Evolutionary conservation across 306 rosid genomes (phyloP), one percentile per base, ranked within the genome.

Genomic region (Quercus engelmannii): DNA sequence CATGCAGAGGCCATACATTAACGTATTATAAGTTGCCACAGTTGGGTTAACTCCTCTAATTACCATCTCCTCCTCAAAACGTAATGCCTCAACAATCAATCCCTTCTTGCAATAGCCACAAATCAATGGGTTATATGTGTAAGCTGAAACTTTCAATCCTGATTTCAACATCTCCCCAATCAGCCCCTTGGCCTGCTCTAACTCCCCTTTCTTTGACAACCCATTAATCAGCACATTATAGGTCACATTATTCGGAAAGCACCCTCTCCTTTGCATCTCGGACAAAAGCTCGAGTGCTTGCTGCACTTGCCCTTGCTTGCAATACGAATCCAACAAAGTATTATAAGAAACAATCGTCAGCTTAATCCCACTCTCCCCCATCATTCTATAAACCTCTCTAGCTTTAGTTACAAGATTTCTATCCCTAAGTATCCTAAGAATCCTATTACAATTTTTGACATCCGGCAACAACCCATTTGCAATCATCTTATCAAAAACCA

Each of bases 221-320:
- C 97, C 93, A 81, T 87, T 87, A 23, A 93, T 88, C 86, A 93
- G 79, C 61, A 87, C 81, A 78, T 93, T 93, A 67, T 88, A 93
- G 0, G 90, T 91, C 5, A 90, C 86, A 15, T 90, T 88, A 20
- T 76, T 85, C 0, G 92, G 92, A n/a, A 4, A 57, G 77, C 90
- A 91, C 51, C 91, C 90, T 3, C 72, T 41, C 33, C 18, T 80
- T 46, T 85, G 88, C 98, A 93, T 93, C 82, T 75, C 87, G 5
- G 26, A 33, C 41, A 90, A 70, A 54, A 93, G 86, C 63, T 81
- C 84, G 18, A 85, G n/a, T 1, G 94, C 97, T 35, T 76, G 86
- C 28, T 82, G 71, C 74, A 92, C 78, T 76, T 92, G 77, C 72
- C 98, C 93, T 72, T 83, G 89, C 86, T 84, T 92, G 80, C 97